Evolutionary conservation across 2,329 filamentous ascomycete species (phyloP).

Genomic region (Akanthomyces lecanii): DNA sequence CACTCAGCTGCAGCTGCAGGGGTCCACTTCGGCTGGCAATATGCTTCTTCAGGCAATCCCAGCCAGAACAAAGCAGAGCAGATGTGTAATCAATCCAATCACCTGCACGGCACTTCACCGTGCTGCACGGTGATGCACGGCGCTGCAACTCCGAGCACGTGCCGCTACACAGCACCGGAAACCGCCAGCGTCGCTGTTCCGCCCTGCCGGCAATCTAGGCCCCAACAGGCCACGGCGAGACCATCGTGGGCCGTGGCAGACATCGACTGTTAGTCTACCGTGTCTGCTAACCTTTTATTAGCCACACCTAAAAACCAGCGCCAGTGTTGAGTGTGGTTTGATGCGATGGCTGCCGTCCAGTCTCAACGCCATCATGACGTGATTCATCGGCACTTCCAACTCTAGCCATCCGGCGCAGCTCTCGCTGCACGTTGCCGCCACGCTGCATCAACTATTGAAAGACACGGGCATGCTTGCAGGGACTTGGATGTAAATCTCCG

Average conservation of each 20-base stretch:
- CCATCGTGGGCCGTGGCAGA: not conserved
- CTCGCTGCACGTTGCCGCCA: not conserved
- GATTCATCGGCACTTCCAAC: constrained; percentile 1
- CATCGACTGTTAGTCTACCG: not conserved
- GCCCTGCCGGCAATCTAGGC: too few relatives aligned
- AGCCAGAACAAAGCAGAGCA: not conserved
- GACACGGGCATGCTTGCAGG: not conserved
- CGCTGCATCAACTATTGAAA: constrained; percentile 1
- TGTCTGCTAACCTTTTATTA: not conserved
- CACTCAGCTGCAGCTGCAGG: not conserved
- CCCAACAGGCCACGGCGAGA: not conserved
- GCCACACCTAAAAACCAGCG: not conserved
- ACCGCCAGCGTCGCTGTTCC: not conserved
- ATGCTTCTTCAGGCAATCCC: not conserved
- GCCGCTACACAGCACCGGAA: not conserved
- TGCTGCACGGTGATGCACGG: not conserved
- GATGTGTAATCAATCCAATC: not conserved
- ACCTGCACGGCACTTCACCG: not conserved
- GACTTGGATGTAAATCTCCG: not conserved
- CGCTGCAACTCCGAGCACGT: not conserved
- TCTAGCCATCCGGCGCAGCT: not conserved
- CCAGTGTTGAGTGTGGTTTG: not conserved
- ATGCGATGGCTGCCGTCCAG: not conserved
- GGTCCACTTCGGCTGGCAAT: not conserved
- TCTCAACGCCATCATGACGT: constrained; percentile 14